These are phyloP conservation scores for Acacia pycnantha DNA, from an alignment of 331 rosid genomes.

Conservation along the genomic window DNA sequence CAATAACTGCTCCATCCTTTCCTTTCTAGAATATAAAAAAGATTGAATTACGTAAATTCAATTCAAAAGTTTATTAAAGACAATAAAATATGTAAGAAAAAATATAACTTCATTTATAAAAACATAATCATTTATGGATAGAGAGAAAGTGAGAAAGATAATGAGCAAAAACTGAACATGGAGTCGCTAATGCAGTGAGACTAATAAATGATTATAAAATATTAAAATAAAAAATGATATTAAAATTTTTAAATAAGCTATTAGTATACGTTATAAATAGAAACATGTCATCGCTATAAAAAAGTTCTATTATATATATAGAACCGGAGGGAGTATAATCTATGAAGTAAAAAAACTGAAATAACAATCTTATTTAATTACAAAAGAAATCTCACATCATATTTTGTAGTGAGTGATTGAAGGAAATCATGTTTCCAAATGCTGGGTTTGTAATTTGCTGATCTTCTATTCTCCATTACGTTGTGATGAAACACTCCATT, in stretches of 20 bases:
- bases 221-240: too few relatives aligned
- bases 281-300: too few relatives aligned
- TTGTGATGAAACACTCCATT: neutral
- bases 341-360: neutral
- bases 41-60: too few relatives aligned
- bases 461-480: slow-evolving; percentile 15
- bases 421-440: slow-evolving; percentile 51
- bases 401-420: slow-evolving; percentile 41
- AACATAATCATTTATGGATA: too few relatives aligned
- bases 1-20: neutral
- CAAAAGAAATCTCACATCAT: slow-evolving; percentile 29
- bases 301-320: too few relatives aligned
- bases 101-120: too few relatives aligned
- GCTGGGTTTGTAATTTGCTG: slow-evolving; percentile 57
- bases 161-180: neutral
- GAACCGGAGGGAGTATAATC: neutral
- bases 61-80: too few relatives aligned
- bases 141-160: neutral
- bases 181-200: neutral
- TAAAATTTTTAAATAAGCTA: too few relatives aligned
- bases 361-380: neutral
- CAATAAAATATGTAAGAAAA: too few relatives aligned
- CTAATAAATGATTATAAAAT: neutral
- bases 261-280: neutral
- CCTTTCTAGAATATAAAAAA: too few relatives aligned